Conservation (phyloP, 257 asterid species). For the Prunella vulgaris region DNA sequence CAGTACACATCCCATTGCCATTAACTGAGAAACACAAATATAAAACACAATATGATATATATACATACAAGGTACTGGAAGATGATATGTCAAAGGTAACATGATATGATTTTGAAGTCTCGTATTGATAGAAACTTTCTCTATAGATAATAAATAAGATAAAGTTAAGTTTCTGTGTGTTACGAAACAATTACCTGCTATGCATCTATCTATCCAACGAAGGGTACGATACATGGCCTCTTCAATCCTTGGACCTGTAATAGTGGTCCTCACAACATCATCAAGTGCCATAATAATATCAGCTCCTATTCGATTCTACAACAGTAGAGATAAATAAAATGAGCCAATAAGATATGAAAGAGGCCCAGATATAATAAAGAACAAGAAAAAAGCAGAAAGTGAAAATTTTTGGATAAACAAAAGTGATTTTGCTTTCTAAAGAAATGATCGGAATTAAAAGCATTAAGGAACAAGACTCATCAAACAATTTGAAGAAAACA, state of each 20-base stretch:
- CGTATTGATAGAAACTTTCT: neutral
- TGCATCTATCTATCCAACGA: slow-evolving; percentile 99
- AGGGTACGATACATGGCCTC: slow-evolving; percentile 99
- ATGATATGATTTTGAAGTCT: neutral
- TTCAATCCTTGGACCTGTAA: slow-evolving; percentile 91
- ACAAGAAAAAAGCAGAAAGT: neutral
- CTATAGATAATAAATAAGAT: neutral
- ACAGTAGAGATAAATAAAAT: slow-evolving; percentile 21
- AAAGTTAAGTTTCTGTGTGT: neutral
- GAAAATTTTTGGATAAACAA: neutral
- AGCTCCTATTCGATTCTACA: slow-evolving; percentile 97
- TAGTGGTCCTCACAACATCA: slow-evolving; percentile 96
- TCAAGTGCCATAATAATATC: slow-evolving; percentile 99
- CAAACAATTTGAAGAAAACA: neutral
- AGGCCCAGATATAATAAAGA: slow-evolving; percentile 1
- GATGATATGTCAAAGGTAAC: too few species aligned
- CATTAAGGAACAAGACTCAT: neutral
- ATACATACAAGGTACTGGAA: too few species aligned
- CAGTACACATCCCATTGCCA: neutral
- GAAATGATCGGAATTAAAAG: neutral
- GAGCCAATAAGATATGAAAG: slow-evolving; percentile 17
- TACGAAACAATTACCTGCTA: slow-evolving; percentile 54
- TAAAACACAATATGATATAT: neutral
- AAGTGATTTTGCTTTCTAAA: neutral
- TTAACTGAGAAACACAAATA: neutral